These are phyloP conservation scores for Pseudogymnoascus sp. DNA, from an alignment of 2,329 filamentous ascomycete species.

Conservation along the genomic window DNA sequence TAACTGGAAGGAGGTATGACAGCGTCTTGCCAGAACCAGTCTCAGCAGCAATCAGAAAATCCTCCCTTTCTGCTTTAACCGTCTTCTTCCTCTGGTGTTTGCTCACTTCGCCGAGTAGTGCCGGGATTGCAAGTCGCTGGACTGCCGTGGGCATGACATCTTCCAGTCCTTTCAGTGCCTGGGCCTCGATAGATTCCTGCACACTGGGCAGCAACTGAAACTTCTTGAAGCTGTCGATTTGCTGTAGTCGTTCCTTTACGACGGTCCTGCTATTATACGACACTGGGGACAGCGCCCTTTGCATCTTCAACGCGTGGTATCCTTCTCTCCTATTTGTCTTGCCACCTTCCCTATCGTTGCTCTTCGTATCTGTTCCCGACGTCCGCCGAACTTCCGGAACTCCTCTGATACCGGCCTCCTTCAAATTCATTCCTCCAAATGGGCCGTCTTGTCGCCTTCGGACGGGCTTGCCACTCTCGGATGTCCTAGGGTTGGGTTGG, in stretches of 20 bases:
- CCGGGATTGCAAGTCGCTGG: slow-evolving; percentile 80
- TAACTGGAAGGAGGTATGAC: slow-evolving; percentile 75
- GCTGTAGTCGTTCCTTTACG: slow-evolving; percentile 48
- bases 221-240: slow-evolving; percentile 70
- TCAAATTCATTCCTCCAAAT: slow-evolving; percentile 52
- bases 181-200: slow-evolving; percentile 59
- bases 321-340: slow-evolving; percentile 34
- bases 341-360: slow-evolving; percentile 11
- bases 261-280: slow-evolving; percentile 58
- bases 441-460: slow-evolving; percentile 40
- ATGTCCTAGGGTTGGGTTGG: slow-evolving; percentile 19
- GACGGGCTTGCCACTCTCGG: slow-evolving; percentile 26
- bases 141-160: slow-evolving; percentile 79
- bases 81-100: slow-evolving; percentile 24
- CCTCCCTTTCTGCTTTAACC: slow-evolving; percentile 31
- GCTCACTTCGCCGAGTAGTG: slow-evolving; percentile 49
- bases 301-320: slow-evolving; percentile 85
- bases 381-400: slow-evolving; percentile 29
- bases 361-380: slow-evolving; percentile 10
- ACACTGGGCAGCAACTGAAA: slow-evolving; percentile 67
- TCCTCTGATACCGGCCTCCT: slow-evolving; percentile 35
- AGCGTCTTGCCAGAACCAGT: slow-evolving; percentile 96
- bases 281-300: slow-evolving; percentile 65
- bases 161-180: slow-evolving; percentile 65
- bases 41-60: slow-evolving; percentile 83